Percentiles rank a stretch among this genome's conserved stretches.
Conservation (phyloP, 306 rosid genomes). For the Corylus americana region DNA sequence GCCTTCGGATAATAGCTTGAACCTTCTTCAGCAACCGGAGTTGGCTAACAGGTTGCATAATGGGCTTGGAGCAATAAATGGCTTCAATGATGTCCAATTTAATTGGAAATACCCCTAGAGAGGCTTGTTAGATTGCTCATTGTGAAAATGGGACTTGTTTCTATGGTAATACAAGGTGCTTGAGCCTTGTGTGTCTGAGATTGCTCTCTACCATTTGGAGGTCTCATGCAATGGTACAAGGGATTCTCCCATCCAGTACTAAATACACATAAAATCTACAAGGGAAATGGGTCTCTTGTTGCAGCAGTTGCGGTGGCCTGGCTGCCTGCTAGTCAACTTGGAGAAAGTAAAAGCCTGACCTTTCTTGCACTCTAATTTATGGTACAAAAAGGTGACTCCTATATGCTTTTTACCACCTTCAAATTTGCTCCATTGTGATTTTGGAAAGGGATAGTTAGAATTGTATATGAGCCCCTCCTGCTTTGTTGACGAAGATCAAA, state of each 20-base stretch:
- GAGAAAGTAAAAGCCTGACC: too few relatives aligned
- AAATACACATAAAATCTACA: neutral
- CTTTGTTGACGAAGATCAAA: too few relatives aligned
- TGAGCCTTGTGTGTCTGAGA: neutral
- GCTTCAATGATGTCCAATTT: conserved; percentile 72
- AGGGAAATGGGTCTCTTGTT: neutral
- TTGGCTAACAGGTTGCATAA: conserved; percentile 76
- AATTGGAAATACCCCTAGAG: conserved; percentile 84
- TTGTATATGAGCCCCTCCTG: neutral
- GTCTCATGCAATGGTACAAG: neutral
- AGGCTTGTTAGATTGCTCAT: conserved; percentile 3
- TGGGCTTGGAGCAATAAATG: conserved; percentile 78
- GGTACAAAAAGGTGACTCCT: neutral
- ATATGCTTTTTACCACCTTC: neutral
- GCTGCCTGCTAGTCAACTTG: too few relatives aligned
- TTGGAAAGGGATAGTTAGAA: neutral
- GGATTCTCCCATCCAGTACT: neutral
- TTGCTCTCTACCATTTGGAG: neutral
- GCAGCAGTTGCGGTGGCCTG: too few relatives aligned
- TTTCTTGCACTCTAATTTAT: too few relatives aligned
- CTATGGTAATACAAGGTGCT: neutral
- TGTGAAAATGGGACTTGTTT: neutral
- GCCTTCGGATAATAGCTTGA: conserved; percentile 74
- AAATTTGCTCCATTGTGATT: neutral
- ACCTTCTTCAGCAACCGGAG: conserved; percentile 76